phyloP scores from a whole-genome alignment of 768 basidiomycete species.

The Mycena pura region DNA sequence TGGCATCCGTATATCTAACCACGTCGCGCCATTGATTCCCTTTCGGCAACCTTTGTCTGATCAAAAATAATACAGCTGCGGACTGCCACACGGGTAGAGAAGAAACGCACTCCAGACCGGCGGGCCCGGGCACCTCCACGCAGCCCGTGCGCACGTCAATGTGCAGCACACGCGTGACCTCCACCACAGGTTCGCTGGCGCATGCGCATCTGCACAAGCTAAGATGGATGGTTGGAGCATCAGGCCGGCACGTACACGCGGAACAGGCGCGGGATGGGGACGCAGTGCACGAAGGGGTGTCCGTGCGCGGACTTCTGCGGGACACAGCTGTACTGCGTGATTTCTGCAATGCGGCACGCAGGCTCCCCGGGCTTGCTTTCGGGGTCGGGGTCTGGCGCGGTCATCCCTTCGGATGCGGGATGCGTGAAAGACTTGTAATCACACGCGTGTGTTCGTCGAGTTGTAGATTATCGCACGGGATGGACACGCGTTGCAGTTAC shows the following conservation, averaged over 20 bases:
- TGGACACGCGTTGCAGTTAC: too few species aligned
- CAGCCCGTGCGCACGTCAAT: constrained; percentile 55
- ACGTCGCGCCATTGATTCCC: constrained; percentile 44
- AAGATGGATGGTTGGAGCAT: neutral
- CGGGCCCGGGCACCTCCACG: constrained; percentile 56
- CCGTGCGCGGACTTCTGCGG: constrained; percentile 37
- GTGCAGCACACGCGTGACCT: constrained; percentile 66
- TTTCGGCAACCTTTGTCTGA: constrained; percentile 18
- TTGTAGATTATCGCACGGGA: too few species aligned
- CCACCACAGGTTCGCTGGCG: constrained; percentile 65
- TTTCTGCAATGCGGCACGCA: constrained; percentile 75
- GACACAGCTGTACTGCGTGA: constrained; percentile 74
- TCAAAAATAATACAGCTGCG: constrained; percentile 16
- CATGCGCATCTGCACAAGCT: constrained; percentile 54
- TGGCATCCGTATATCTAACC: neutral
- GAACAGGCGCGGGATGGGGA: constrained; percentile 79
- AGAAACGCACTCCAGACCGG: constrained; percentile 46
- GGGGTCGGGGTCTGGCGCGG: neutral
- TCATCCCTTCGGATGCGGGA: too few species aligned
- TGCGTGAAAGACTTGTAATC: too few species aligned
- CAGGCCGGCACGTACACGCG: constrained; percentile 56
- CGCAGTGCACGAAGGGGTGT: constrained; percentile 57
- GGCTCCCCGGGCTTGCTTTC: too few species aligned
- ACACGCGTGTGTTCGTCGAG: too few species aligned
- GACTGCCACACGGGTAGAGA: constrained; percentile 1